These are phyloP conservation scores for Claviceps capensis DNA, from an alignment of 2,329 filamentous ascomycete species.

Conservation along the genomic window DNA sequence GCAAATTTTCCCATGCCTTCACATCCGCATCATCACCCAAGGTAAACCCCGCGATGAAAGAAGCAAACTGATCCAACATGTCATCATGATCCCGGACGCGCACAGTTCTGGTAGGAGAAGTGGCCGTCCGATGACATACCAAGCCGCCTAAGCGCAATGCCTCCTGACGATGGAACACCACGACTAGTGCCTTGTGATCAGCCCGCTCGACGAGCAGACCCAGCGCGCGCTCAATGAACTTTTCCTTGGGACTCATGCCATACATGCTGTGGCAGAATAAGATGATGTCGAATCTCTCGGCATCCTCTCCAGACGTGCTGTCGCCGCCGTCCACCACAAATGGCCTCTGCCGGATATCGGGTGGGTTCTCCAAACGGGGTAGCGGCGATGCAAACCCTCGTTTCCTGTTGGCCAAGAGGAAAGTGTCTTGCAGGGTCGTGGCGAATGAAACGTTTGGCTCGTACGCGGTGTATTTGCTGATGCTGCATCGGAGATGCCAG, in stretches of 20 bases:
- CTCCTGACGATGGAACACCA: conserved; percentile 41
- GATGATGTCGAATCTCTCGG: conserved; percentile 37
- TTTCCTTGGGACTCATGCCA: conserved; percentile 36
- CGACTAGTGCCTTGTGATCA: conserved; percentile 26
- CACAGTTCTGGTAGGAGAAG: conserved; percentile 31
- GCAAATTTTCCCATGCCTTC: conserved; percentile 17
- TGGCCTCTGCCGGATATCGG: background rate
- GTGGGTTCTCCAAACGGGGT: background rate
- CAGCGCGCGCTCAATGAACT: conserved; percentile 31
- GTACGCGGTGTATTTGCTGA: background rate
- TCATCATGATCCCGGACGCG: conserved; percentile 30
- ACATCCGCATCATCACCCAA: conserved; percentile 14
- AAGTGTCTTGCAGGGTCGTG: background rate
- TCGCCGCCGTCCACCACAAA: background rate
- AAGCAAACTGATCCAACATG: conserved; percentile 34
- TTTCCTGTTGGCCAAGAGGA: background rate
- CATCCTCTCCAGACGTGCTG: conserved; percentile 1
- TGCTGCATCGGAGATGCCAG: conserved; percentile 21
- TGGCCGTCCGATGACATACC: conserved; percentile 30
- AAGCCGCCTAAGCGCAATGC: conserved; percentile 31
- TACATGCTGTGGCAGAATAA: conserved; percentile 54
- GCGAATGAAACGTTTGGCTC: background rate
- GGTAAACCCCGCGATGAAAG: conserved; percentile 35
- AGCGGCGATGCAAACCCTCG: background rate
- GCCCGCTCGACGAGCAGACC: conserved; percentile 27